Base-by-base conservation (phyloP, 768 basidiomycete species). In the Termitomyces sp. region DNA sequence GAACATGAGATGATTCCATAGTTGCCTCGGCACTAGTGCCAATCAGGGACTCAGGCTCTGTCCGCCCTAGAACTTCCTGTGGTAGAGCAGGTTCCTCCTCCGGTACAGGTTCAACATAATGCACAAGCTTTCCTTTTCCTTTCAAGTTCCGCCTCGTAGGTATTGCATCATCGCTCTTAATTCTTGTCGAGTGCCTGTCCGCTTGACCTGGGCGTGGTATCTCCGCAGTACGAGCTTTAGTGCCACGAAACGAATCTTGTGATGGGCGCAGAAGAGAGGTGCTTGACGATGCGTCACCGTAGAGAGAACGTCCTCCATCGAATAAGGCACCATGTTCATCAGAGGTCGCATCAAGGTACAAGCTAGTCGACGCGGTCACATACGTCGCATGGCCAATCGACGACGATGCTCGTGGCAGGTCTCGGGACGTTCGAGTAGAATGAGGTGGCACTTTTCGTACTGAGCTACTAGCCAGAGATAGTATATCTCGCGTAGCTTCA, bases 11-110 rank as follows among this genome's bases (percentile, higher is more conserved):
- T 27, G 37, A 20, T 65, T 58, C 3, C 61, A 58, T 20, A 67
- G 70, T 36, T 71, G 86, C 85, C 45, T 83, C 86, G 15, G 87
- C 85, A 65, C 87, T 92, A 0, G 86, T 88, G 13, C 75, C 81
- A 6, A 79, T 79, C 0, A 87, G 76, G 4, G 82, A 47, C 20
- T 42, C 81, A 20, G 73, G 74, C 11, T 82, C 81, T 1, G 79
- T 77, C 52, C 93, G 76, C 33, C 81, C 76, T 30, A 96, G 78
- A 4, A 95, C 93, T 58, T 84, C 81, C 8, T 68, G 64, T 0
- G 91, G 89, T 27, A 86, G 75, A 0, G 73, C 86, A 37, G 79
- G 77, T 31, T 66, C 53, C 6, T 61, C 47, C 37, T 58, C 61
- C 13, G 57, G 41, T 11, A 61, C 61, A 6, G 58, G 48, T 55